Percentiles rank a stretch among this genome's conserved stretches.
Conservation (phyloP, 2,329 filamentous ascomycete genomes). For the Calonectria pseudoreteaudii region DNA sequence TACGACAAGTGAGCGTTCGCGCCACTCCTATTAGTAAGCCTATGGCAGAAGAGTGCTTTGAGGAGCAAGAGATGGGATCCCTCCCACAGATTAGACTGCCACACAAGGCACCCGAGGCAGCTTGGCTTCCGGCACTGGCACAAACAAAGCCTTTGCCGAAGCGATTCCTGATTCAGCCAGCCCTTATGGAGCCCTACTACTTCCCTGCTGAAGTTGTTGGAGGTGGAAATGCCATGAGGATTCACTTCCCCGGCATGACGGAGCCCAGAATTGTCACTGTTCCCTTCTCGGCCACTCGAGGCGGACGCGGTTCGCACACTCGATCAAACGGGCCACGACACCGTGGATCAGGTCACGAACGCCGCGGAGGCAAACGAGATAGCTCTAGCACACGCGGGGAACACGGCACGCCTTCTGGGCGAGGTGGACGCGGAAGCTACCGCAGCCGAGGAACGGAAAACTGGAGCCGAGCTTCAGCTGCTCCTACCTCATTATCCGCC, state of each 20-base stretch:
- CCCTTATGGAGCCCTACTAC: constrained; percentile 50
- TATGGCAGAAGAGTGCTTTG: constrained; percentile 83
- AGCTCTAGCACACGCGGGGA: constrained; percentile 44
- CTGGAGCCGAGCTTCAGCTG: constrained; percentile 52
- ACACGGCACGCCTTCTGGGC: constrained; percentile 41
- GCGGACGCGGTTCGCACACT: constrained; percentile 43
- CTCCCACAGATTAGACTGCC: constrained; percentile 79
- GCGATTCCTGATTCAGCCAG: constrained; percentile 58
- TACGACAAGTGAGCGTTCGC: constrained; percentile 41
- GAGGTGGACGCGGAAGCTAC: constrained; percentile 54
- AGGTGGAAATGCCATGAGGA: constrained; percentile 51
- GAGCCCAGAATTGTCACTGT: constrained; percentile 53
- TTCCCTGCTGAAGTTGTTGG: constrained; percentile 48
- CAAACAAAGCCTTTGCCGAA: constrained; percentile 67
- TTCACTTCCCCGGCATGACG: constrained; percentile 57
- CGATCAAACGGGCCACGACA: constrained; percentile 43
- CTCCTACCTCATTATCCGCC: constrained; percentile 40
- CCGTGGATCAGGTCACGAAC: constrained; percentile 45
- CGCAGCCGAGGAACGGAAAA: constrained; percentile 54
- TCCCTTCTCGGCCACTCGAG: constrained; percentile 49
- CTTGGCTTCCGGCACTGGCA: constrained; percentile 70
- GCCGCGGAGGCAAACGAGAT: constrained; percentile 50
- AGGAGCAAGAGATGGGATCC: constrained; percentile 84
- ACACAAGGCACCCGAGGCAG: constrained; percentile 68
- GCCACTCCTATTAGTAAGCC: constrained; percentile 66